Evolutionary conservation across 2,329 filamentous ascomycete genomes (phyloP).

Genomic region (Cercospora sp.): DNA sequence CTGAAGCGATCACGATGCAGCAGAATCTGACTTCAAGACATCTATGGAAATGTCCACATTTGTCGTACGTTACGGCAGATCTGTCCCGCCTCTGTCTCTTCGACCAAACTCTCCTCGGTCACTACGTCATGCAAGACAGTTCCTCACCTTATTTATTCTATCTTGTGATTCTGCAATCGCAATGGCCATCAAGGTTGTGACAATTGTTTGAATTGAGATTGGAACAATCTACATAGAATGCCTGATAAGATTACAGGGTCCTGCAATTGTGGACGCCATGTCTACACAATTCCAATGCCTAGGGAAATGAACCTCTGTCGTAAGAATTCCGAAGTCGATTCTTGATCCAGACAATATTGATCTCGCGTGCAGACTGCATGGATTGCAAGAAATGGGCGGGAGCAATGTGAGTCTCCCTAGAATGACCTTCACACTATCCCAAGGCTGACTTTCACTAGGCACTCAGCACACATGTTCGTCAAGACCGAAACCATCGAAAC

Average conservation of each 20-base stretch:
- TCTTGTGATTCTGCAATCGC: too few species aligned
- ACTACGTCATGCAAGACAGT: too few species aligned
- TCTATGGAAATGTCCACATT: not conserved
- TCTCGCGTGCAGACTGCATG: not conserved
- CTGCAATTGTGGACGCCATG: not conserved
- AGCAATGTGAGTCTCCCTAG: too few species aligned
- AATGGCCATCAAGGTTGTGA: not conserved
- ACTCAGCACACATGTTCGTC: conserved; percentile 21
- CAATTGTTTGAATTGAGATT: not conserved
- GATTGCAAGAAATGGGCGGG: not conserved
- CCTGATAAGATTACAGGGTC: not conserved
- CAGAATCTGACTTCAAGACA: not conserved
- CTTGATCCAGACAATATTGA: not conserved
- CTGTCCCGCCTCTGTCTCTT: not conserved
- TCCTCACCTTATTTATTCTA: too few species aligned
- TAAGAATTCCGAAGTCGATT: not conserved
- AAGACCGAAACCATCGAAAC: conserved; percentile 6
- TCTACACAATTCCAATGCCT: not conserved
- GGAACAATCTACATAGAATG: not conserved
- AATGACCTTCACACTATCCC: too few species aligned
- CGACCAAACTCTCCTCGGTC: not conserved
- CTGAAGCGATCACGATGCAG: not conserved
- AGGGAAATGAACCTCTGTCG: conserved; percentile 3
- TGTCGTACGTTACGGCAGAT: not conserved
- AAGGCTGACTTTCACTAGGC: not conserved